These are phyloP conservation scores for Solanum pinnatisectum DNA, from an alignment of 257 asterid species.

Conservation along the genomic window DNA sequence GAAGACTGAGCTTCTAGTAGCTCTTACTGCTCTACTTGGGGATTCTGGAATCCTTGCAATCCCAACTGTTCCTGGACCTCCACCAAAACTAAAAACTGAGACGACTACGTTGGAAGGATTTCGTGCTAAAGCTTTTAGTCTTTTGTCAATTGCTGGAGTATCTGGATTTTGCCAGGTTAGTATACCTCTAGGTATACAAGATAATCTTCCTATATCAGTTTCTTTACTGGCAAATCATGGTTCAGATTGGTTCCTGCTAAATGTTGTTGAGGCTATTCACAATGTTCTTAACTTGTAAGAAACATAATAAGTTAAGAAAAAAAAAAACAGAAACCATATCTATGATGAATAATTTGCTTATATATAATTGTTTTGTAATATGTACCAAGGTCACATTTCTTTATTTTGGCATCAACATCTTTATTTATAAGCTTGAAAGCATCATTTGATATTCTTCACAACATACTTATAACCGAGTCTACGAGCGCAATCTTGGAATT, in stretches of 20 bases:
- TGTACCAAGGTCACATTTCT: background rate
- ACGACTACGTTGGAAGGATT: slow-evolving; percentile 46
- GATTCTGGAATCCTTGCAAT: slow-evolving; percentile 64
- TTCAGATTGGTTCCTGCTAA: slow-evolving; percentile 61
- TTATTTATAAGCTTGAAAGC: slow-evolving; percentile 52
- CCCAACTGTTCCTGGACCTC: slow-evolving; percentile 89
- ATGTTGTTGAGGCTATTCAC: slow-evolving; percentile 38
- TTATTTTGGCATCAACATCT: background rate
- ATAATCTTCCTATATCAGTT: slow-evolving; percentile 58
- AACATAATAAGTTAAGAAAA: background rate
- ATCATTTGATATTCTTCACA: slow-evolving; percentile 45
- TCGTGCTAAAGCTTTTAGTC: slow-evolving; percentile 80
- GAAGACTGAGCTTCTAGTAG: slow-evolving; percentile 53
- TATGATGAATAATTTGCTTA: background rate
- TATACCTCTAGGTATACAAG: slow-evolving; percentile 64
- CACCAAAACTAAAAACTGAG: slow-evolving; percentile 69
- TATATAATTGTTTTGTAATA: background rate
- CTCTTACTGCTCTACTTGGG: slow-evolving; percentile 56
- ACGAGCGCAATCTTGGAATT: slow-evolving; percentile 45
- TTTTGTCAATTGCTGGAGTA: slow-evolving; percentile 79
- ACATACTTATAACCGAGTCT: slow-evolving; percentile 62
- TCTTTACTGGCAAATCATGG: slow-evolving; percentile 81
- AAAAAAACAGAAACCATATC: background rate
- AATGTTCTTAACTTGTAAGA: slow-evolving; percentile 3
- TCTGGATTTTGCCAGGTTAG: slow-evolving; percentile 96